Evolutionary conservation across 1,284 basidiomycete species (phyloP).

Genomic region (Sanghuangporus sanghuang): DNA sequence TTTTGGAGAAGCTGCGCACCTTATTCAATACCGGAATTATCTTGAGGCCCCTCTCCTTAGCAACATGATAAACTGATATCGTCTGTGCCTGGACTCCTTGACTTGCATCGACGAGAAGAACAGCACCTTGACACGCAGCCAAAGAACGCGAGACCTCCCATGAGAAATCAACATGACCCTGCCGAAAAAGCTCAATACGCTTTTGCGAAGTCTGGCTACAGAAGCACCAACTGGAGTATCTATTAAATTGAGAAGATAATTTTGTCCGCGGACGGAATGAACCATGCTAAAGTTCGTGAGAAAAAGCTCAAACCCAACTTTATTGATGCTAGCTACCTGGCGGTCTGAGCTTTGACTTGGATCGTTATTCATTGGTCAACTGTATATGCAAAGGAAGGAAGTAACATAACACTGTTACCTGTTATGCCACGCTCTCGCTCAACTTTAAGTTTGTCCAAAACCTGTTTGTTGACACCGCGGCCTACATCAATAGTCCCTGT

Average conservation of each 20-base stretch:
- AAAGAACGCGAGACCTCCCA: slow-evolving; percentile 95
- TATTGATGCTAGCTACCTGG: slow-evolving; percentile 46
- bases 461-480: slow-evolving; percentile 74
- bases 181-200: slow-evolving; percentile 1
- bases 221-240: slow-evolving; percentile 77
- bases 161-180: slow-evolving; percentile 95
- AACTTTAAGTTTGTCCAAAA: slow-evolving; percentile 95
- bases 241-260: slow-evolving; percentile 88
- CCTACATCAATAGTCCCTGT: slow-evolving; percentile 81
- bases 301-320: slow-evolving; percentile 13
- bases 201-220: not conserved
- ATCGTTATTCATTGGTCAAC: not conserved
- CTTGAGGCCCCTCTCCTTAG: slow-evolving; percentile 74
- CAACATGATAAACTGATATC: slow-evolving; percentile 91
- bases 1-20: slow-evolving; percentile 34
- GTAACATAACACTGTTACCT: slow-evolving; percentile 38
- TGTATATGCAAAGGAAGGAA: not conserved
- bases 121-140: slow-evolving; percentile 90
- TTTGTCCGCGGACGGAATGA: slow-evolving; percentile 45
- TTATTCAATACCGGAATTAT: slow-evolving; percentile 97
- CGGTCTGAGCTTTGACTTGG: slow-evolving; percentile 86
- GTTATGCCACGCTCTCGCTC: slow-evolving; percentile 94
- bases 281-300: slow-evolving; percentile 62
- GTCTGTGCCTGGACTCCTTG: slow-evolving; percentile 99
- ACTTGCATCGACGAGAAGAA: slow-evolving; percentile 90